Percentiles rank a stretch among this genome's conserved stretches.
These are phyloP conservation scores for Vitis vinifera DNA, from an alignment of 164 flowering plant species.

Conservation along the genomic window DNA sequence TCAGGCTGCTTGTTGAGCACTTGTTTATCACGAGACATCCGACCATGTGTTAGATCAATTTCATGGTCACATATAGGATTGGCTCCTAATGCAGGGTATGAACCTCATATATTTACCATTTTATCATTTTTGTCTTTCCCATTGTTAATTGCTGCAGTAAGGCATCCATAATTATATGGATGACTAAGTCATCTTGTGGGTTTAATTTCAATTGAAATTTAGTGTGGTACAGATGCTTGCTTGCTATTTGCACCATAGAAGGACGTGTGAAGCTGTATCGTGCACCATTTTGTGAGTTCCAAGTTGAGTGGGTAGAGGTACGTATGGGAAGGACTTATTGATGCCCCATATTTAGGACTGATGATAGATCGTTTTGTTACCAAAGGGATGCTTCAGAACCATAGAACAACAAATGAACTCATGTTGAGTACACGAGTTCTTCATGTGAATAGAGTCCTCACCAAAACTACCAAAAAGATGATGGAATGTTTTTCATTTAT, in stretches of 20 bases:
- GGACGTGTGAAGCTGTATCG: slow-evolving; percentile 86
- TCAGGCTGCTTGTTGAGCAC: slow-evolving; percentile 55
- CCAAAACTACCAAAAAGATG: no score
- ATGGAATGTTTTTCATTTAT: no score
- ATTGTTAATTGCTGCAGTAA: background rate
- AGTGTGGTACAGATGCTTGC: slow-evolving; percentile 69
- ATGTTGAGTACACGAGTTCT: no score
- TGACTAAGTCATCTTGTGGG: background rate
- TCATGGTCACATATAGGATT: slow-evolving; percentile 89
- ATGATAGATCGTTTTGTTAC: background rate
- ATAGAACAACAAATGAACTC: no score
- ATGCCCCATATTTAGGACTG: background rate
- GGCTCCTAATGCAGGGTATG: slow-evolving; percentile 81
- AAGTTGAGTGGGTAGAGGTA: slow-evolving; percentile 93
- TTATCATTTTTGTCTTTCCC: background rate
- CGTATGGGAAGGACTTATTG: slow-evolving; percentile 9
- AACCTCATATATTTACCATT: background rate
- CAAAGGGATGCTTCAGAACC: no score
- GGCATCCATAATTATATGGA: background rate
- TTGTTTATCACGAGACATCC: slow-evolving; percentile 54
- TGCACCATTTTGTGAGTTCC: slow-evolving; percentile 71
- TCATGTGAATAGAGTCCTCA: no score
- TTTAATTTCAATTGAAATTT: slow-evolving; percentile 6
- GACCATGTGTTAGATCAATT: slow-evolving; percentile 75
- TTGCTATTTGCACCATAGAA: slow-evolving; percentile 82